Evolutionary conservation across 108 stramenopile species (phyloP), one percentile per base, ranked within the genome.

Genomic region (Skeletonema menzelii): DNA sequence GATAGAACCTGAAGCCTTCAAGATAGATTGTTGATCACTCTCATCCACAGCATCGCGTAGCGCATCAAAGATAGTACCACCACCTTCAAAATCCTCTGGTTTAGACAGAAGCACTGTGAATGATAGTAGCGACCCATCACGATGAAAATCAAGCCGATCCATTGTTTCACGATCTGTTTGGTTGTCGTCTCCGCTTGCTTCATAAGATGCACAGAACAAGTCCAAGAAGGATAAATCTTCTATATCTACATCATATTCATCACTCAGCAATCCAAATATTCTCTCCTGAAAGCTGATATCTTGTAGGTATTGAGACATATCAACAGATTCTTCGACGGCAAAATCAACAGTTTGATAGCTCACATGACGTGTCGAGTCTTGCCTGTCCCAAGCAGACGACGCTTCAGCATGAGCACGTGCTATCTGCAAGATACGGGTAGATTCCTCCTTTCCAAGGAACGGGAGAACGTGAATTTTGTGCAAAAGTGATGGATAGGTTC

Each of bases 61-160:
- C 12, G 87, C 88, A 80, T 92, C 91, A 65, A 88, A 92, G 37
- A 89, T 85, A 14, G 91, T 92, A 10, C 91, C 91, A 13, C 91
- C 91, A 7, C 88, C 91, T 58, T 78, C 69, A 70, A 88, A 92
- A 22, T 86, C 80, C 8, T 59, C 58, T 3, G 76, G 79, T 15
- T 84, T 56, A 60, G 87, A 79, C 14, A 92, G 75, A 4, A 92
- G 72, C 5, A 89, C 57, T 14, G 88, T 84, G 70, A 88, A 88
- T 31, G 88, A 87, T 5, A 91, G 44, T n/a, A 91, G 60, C 5
- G 85, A 86, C 22, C 90, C 90, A 65, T 91, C 88, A 4, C 90
- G 84, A 83, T 91, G 90, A 49, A 76, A 57, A 67, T 89, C 87
- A 10, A 89, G 65, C 30, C 85, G 83, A 78, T 92, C 91, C 91